Evolutionary conservation across 139 green algal genomes (phyloP).

Genomic region (Coelastrella sp.): DNA sequence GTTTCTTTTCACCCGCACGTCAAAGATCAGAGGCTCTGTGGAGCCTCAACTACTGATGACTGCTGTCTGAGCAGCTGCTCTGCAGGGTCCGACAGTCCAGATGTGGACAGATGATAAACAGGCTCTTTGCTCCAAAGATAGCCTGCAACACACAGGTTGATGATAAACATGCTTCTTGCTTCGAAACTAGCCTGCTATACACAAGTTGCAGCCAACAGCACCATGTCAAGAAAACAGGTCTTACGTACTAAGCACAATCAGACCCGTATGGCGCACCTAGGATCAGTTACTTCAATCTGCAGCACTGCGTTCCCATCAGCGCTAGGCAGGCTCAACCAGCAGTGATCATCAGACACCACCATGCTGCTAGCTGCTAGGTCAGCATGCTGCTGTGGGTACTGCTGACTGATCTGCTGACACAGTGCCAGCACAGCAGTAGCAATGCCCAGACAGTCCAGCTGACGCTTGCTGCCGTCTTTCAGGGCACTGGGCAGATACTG

Average conservation of each 20-base stretch:
- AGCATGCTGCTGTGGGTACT: conserved; percentile 9
- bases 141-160: too few relatives aligned
- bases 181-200: not conserved
- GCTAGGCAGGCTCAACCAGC: conserved; percentile 21
- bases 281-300: conserved; percentile 40
- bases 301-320: not conserved
- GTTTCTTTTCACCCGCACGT: too few relatives aligned
- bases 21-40: too few relatives aligned
- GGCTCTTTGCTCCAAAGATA: too few relatives aligned
- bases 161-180: too few relatives aligned
- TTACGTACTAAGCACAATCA: not conserved
- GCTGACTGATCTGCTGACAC: conserved; percentile 2
- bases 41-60: too few relatives aligned
- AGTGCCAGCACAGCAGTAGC: conserved; percentile 43
- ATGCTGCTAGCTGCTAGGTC: conserved; percentile 30
- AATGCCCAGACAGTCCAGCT: conserved; percentile 49
- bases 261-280: not conserved
- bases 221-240: not conserved
- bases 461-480: not conserved
- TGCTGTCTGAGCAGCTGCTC: too few relatives aligned
- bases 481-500: conserved; percentile 43
- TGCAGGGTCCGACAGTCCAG: too few relatives aligned
- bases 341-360: conserved; percentile 52
- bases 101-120: too few relatives aligned
- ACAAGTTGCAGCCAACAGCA: not conserved